Evolutionary conservation across 2,329 filamentous ascomycete genomes (phyloP).

Genomic region (Eutypa lata): DNA sequence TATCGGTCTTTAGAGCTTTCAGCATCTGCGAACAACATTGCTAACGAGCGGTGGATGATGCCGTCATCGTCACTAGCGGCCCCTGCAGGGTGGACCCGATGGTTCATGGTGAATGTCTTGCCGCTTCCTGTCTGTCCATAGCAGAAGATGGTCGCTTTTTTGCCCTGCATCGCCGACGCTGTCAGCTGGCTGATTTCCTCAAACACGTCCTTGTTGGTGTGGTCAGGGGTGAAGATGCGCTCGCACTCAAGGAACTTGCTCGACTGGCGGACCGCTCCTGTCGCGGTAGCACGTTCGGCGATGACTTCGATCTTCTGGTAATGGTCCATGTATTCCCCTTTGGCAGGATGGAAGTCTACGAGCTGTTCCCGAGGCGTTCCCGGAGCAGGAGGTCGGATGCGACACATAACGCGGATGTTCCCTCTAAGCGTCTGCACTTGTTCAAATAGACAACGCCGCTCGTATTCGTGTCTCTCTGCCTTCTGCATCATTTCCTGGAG

Average conservation of each 20-base stretch:
- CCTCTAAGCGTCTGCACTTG: constrained; percentile 95
- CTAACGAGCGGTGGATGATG: constrained; percentile 90
- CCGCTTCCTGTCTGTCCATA: constrained; percentile 96
- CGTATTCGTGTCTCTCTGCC: constrained; percentile 17
- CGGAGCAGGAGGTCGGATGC: constrained; percentile 72
- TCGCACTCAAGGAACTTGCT: constrained; percentile 62
- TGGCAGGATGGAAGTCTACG: constrained; percentile 47
- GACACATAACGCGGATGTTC: constrained; percentile 95
- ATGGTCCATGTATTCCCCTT: constrained; percentile 54
- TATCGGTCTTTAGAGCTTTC: constrained; percentile 80
- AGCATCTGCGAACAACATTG: constrained; percentile 88
- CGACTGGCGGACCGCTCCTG: not conserved
- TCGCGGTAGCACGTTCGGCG: not conserved
- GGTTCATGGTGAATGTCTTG: constrained; percentile 87
- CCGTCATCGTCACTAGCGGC: constrained; percentile 55
- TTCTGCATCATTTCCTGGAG: not conserved
- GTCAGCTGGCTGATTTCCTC: constrained; percentile 95
- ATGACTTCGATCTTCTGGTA: constrained; percentile 59
- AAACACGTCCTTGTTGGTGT: constrained; percentile 82
- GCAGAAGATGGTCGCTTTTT: constrained; percentile 97
- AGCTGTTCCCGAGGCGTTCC: constrained; percentile 61
- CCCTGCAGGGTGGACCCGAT: constrained; percentile 34
- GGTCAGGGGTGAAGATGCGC: constrained; percentile 76
- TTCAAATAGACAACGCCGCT: constrained; percentile 89
- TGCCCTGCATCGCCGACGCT: constrained; percentile 89